phyloP scores from a whole-genome alignment of 2,329 filamentous ascomycete genomes.

The Boeremia exigua region DNA sequence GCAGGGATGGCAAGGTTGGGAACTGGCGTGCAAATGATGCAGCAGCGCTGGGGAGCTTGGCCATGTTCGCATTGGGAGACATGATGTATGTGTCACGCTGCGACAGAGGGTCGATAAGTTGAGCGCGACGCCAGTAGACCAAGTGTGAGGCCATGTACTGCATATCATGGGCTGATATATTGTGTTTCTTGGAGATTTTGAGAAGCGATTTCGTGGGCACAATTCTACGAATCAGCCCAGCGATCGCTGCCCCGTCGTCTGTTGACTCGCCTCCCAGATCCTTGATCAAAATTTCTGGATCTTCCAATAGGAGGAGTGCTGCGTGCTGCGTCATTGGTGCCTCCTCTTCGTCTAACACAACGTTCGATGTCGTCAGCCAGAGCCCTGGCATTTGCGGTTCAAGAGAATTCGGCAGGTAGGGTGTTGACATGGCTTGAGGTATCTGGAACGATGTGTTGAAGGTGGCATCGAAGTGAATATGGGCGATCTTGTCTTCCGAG shows the following conservation, averaged over 20 bases:
- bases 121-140: constrained; percentile 93
- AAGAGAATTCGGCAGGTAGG: constrained; percentile 72
- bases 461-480: constrained; percentile 73
- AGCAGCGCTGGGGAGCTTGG: constrained; percentile 71
- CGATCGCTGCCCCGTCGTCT: constrained; percentile 75
- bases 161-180: constrained; percentile 79
- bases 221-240: constrained; percentile 70
- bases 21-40: constrained; percentile 78
- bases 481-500: constrained; percentile 84
- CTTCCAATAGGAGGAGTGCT: constrained; percentile 81
- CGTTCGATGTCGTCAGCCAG: constrained; percentile 87
- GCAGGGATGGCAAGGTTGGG: constrained; percentile 79
- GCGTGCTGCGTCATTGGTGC: constrained; percentile 84
- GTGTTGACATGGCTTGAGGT: constrained; percentile 68
- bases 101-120: constrained; percentile 89
- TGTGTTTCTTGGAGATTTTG: constrained; percentile 74
- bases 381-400: constrained; percentile 75
- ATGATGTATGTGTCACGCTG: constrained; percentile 90
- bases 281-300: constrained; percentile 79
- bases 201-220: constrained; percentile 69
- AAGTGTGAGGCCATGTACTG: constrained; percentile 90
- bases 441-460: constrained; percentile 69
- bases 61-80: constrained; percentile 84
- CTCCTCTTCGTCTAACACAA: constrained; percentile 70
- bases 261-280: constrained; percentile 73